phyloP scores from a whole-genome alignment of 2,329 filamentous ascomycete genomes.

The Fusarium pseudonygamai region DNA sequence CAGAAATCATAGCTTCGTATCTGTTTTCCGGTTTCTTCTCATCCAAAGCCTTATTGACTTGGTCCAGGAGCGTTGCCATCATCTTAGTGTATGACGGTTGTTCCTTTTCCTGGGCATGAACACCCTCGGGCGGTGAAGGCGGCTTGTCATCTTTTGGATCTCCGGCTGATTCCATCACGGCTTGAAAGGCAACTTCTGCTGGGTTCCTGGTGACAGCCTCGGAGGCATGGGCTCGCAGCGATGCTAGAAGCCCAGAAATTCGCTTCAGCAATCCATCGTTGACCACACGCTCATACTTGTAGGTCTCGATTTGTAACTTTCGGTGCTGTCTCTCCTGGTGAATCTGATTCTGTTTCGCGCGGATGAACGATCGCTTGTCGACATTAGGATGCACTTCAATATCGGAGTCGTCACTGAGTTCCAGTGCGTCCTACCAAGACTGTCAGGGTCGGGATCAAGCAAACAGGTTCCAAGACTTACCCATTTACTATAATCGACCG shows the following conservation, averaged over 20 bases:
- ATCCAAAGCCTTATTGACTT: constrained; percentile 86
- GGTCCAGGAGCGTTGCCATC: constrained; percentile 96
- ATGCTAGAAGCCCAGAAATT: constrained; percentile 80
- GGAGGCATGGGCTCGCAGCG: constrained; percentile 77
- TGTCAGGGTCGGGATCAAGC: constrained; percentile 6
- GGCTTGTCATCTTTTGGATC: constrained; percentile 79
- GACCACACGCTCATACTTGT: constrained; percentile 91
- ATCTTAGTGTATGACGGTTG: constrained; percentile 93
- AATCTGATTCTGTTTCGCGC: constrained; percentile 97
- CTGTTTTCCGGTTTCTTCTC: constrained; percentile 76
- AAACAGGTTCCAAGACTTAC: constrained; percentile 50
- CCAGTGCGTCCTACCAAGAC: constrained; percentile 76
- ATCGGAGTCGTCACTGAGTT: constrained; percentile 98
- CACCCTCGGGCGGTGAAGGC: constrained; percentile 78
- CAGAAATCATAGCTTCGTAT: constrained; percentile 79
- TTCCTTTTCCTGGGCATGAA: constrained; percentile 77
- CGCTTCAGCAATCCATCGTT: constrained; percentile 90
- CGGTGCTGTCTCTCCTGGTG: constrained; percentile 89
- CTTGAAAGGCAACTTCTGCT: constrained; percentile 87
- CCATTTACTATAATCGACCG: constrained; percentile 75
- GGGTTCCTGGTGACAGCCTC: constrained; percentile 72
- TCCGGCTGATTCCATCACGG: constrained; percentile 83
- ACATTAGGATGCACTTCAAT: constrained; percentile 99
- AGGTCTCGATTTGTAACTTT: constrained; percentile 86
- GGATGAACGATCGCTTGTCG: constrained; percentile 97